A percentile compares a stretch with the other conserved stretches of the same genome.
Conservation (phyloP, 352 stramenopile species). For the Pythium dissotocum region DNA sequence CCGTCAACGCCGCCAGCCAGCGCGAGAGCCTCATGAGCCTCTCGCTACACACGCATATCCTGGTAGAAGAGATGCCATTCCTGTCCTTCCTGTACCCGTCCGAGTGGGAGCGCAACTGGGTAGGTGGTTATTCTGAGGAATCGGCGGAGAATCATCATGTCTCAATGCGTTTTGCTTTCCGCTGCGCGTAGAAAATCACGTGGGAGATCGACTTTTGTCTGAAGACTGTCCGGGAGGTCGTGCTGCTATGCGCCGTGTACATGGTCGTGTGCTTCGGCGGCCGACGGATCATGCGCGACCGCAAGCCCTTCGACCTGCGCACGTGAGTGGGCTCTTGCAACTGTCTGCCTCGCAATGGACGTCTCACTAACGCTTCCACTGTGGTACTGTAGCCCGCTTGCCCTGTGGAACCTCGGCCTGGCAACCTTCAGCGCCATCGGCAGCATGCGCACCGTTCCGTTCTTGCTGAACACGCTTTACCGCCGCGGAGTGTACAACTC, state of each 20-base stretch:
- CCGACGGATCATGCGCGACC: conserved; percentile 74
- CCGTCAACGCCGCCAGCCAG: conserved; percentile 5
- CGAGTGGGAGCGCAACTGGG: conserved; percentile 76
- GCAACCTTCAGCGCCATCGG: conserved; percentile 84
- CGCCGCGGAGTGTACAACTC: conserved; percentile 78
- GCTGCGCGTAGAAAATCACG: conserved; percentile 46
- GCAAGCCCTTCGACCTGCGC: conserved; percentile 80
- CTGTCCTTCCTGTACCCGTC: conserved; percentile 60
- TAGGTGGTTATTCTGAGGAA: conserved; percentile 23
- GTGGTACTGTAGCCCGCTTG: conserved; percentile 42
- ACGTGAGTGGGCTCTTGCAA: conserved; percentile 44
- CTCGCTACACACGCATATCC: conserved; percentile 29
- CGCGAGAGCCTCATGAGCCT: conserved; percentile 9
- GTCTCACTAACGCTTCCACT: background rate
- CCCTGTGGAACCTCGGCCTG: conserved; percentile 80
- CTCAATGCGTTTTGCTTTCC: background rate
- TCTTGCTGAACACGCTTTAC: conserved; percentile 84
- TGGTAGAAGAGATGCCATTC: conserved; percentile 54
- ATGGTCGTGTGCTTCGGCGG: conserved; percentile 75
- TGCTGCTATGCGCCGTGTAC: conserved; percentile 70
- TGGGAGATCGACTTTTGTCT: conserved; percentile 71
- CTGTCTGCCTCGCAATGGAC: background rate
- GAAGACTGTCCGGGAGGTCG: conserved; percentile 56
- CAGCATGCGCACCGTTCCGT: conserved; percentile 67
- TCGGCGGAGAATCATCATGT: background rate